Conservation (phyloP, 1,284 basidiomycete genomes). For the Rhodofomes roseus region DNA sequence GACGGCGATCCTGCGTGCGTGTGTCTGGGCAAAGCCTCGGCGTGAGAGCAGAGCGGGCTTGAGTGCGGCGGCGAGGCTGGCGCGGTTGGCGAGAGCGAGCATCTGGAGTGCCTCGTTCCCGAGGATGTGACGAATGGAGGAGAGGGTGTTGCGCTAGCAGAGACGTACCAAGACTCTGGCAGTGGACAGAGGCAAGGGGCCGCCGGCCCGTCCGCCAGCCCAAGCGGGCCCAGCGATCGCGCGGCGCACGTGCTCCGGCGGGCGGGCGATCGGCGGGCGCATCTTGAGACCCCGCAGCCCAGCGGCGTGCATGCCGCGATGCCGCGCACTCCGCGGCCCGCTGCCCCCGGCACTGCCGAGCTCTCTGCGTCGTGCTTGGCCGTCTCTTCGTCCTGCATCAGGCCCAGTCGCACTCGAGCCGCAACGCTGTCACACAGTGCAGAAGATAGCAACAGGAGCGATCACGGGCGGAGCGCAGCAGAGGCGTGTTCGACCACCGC, state of each 20-base stretch:
- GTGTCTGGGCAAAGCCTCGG: constrained; percentile 16
- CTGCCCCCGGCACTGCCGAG: neutral
- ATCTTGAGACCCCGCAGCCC: neutral
- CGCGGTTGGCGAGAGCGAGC: neutral
- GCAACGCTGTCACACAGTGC: too few relatives aligned
- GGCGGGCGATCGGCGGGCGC: neutral
- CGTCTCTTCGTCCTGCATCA: too few relatives aligned
- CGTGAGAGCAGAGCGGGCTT: neutral
- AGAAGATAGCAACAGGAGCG: too few relatives aligned
- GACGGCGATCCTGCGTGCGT: constrained; percentile 20
- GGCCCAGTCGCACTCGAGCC: too few relatives aligned
- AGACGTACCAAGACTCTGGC: neutral
- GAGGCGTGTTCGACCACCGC: too few relatives aligned
- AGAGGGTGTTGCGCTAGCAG: neutral
- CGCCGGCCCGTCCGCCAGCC: neutral
- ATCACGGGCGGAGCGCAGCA: too few relatives aligned
- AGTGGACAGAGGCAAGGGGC: neutral
- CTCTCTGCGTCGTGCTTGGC: neutral
- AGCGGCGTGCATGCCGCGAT: neutral
- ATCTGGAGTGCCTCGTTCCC: neutral
- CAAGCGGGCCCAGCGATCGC: neutral
- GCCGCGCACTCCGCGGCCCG: neutral
- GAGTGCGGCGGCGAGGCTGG: neutral
- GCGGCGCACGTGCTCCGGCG: neutral
- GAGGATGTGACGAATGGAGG: neutral